Evolutionary conservation across 148 eudicot species (phyloP).

Genomic region (Nepenthes mirabilis): DNA sequence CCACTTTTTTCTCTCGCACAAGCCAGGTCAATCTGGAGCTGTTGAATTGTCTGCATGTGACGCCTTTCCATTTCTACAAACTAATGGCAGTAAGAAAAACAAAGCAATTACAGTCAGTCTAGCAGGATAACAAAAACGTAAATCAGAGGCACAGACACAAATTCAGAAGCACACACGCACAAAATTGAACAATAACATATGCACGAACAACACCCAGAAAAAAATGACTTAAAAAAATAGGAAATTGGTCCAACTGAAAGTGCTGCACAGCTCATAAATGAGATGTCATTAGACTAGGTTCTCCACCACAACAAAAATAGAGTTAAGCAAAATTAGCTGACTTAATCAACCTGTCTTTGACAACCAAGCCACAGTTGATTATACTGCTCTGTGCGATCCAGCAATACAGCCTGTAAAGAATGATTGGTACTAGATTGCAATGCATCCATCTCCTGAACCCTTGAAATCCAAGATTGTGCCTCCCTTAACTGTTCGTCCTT

Average conservation of each 20-base stretch:
- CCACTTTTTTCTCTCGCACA: constrained; percentile 51
- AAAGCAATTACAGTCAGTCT: background rate
- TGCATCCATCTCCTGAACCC: constrained; percentile 81
- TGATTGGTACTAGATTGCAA: constrained; percentile 51
- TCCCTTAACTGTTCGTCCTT: constrained; percentile 91
- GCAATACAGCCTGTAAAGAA: constrained; percentile 70
- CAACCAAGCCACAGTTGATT: constrained; percentile 78
- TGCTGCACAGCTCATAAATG: background rate
- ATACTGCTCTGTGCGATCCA: constrained; percentile 76
- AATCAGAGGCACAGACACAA: background rate
- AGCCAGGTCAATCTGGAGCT: constrained; percentile 71
- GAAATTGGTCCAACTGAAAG: too few relatives aligned
- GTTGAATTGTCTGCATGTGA: constrained; percentile 67
- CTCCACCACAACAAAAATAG: background rate
- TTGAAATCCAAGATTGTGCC: constrained; percentile 76
- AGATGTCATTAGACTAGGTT: background rate
- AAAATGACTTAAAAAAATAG: too few relatives aligned
- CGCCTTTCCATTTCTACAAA: constrained; percentile 84
- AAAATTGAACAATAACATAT: too few relatives aligned
- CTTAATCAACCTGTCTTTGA: constrained; percentile 62
- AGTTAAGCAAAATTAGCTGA: background rate
- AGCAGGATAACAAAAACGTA: background rate
- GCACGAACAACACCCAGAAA: too few relatives aligned
- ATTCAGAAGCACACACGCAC: too few relatives aligned
- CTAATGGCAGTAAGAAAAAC: constrained; percentile 22